Percentiles rank a stretch among this genome's conserved stretches.
Conservation (phyloP, 805 yeast species). For the Monosporozyma aerobia region DNA sequence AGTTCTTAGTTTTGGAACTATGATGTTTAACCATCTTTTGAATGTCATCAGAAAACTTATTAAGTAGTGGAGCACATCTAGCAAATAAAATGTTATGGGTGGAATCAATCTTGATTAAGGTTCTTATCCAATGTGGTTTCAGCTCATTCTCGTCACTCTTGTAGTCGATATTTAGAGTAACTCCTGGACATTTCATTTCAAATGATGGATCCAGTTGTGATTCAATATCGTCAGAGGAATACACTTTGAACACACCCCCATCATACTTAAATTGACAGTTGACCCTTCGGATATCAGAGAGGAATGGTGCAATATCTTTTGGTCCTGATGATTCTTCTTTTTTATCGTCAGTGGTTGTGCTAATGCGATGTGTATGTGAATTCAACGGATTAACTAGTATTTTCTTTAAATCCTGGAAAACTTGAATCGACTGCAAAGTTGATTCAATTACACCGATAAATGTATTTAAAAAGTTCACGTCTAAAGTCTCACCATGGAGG, state of each 20-base stretch:
- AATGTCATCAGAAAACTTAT: slow-evolving; percentile 45
- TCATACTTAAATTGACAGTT: slow-evolving; percentile 51
- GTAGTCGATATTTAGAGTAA: slow-evolving; percentile 50
- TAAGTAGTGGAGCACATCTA: slow-evolving; percentile 67
- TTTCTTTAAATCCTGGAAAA: slow-evolving; percentile 32
- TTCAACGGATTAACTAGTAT: slow-evolving; percentile 7
- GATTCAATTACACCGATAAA: slow-evolving; percentile 48
- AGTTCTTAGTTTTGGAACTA: slow-evolving; percentile 9
- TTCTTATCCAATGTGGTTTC: slow-evolving; percentile 24
- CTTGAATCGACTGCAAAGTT: slow-evolving; percentile 38
- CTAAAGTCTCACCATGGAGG: slow-evolving; percentile 60
- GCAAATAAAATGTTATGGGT: slow-evolving; percentile 67
- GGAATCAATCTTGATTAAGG: slow-evolving; percentile 30
- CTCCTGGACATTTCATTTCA: slow-evolving; percentile 66
- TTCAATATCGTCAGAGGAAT: slow-evolving; percentile 33
- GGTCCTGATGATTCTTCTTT: background rate
- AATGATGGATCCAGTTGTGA: slow-evolving; percentile 40
- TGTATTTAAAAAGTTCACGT: slow-evolving; percentile 52
- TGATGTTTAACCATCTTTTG: slow-evolving; percentile 38
- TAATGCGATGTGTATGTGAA: background rate
- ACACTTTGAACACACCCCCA: slow-evolving; percentile 52
- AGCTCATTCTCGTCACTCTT: slow-evolving; percentile 9
- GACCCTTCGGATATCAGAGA: slow-evolving; percentile 31
- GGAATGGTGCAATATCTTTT: slow-evolving; percentile 14
- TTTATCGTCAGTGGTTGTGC: background rate